Evolutionary conservation across 2,329 filamentous ascomycete species (phyloP), one percentile per base, ranked within the genome.

Genomic region (Zymoseptoria brevis): DNA sequence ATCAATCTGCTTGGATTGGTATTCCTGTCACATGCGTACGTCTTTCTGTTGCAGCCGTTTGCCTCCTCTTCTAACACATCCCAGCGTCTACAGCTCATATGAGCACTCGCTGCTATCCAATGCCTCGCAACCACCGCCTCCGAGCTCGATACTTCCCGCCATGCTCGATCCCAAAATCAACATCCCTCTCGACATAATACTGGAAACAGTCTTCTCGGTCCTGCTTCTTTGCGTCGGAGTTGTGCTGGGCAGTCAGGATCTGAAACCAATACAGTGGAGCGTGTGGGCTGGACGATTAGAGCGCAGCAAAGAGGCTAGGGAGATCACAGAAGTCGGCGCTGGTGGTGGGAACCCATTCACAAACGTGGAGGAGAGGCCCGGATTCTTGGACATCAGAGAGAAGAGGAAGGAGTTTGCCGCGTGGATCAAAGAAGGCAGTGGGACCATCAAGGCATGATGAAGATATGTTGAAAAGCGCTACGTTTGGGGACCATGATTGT

Each of bases 61-160:
- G 29, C 30, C 24, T 26, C 24, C 1, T 55, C 21, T 9, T 19
- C 35, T 22, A 55, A 48, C 59, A 59, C 35, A 16, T 60, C 63
- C 57, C 72, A 99, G 94, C 64, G 95, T 92, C 77, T 99, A 97
- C 77, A 99, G 94, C 55, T 91, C 92, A 53, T 89, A 96, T 75
- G 94, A 99, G 77, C 89, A 96, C 77, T 88, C 90, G 6, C 81
- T 86, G 21, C 83, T 96, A 54, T 77, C 80, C 55, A 78, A 79
- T 35, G 74, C 79, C 56, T 73, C 80, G 3, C 74, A 55, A 70
- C 75, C 59, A 64, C 72, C 64, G 59, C 73, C 57, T 62, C 60
- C 63, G n/a, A 65, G 59, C 62, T 63, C 66, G 8, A 57, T 65
- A 50, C 60, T 68, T 6, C 64, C 65, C 19, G n/a, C 66, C 81